Evolutionary conservation across 1,139 yeast genomes (phyloP).

Genomic region (Suhomyces anneliseae): DNA sequence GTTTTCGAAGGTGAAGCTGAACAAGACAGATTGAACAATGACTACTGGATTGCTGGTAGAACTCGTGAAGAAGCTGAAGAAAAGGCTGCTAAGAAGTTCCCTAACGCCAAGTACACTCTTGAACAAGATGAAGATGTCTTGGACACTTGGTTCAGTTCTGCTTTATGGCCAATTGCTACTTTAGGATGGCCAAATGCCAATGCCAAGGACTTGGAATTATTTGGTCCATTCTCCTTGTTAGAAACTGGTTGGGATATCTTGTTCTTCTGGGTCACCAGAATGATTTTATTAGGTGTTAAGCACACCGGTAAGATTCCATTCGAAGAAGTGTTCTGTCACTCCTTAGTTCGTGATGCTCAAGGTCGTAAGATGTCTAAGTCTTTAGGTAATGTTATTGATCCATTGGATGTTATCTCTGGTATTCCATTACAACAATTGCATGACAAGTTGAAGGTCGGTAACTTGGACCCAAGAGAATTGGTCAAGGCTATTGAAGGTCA

Average conservation of each 20-base stretch:
- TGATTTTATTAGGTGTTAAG: constrained; percentile 89
- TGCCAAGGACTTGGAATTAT: constrained; percentile 69
- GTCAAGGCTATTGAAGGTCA: constrained; percentile 89
- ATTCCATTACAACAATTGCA: constrained; percentile 78
- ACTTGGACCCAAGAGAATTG: constrained; percentile 86
- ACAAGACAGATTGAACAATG: constrained; percentile 57
- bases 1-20: constrained; percentile 69
- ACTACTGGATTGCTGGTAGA: constrained; percentile 92
- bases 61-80: constrained; percentile 74
- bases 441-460: constrained; percentile 74
- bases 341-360: constrained; percentile 97
- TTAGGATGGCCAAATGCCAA: constrained; percentile 87
- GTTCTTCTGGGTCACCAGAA: constrained; percentile 98
- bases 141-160: constrained; percentile 98
- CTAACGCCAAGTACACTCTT: constrained; percentile 67
- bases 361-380: constrained; percentile 99
- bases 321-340: constrained; percentile 96
- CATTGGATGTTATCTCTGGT: constrained; percentile 90
- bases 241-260: constrained; percentile 99
- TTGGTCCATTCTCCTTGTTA: constrained; percentile 88
- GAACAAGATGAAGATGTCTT: constrained; percentile 97
- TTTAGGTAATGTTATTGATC: constrained; percentile 94
- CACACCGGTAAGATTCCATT: constrained; percentile 91
- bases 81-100: constrained; percentile 75
- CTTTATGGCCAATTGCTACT: constrained; percentile 96